These are phyloP conservation scores for Scheffersomyces segobiensis DNA, from an alignment of 1,139 yeast species.

Conservation along the genomic window DNA sequence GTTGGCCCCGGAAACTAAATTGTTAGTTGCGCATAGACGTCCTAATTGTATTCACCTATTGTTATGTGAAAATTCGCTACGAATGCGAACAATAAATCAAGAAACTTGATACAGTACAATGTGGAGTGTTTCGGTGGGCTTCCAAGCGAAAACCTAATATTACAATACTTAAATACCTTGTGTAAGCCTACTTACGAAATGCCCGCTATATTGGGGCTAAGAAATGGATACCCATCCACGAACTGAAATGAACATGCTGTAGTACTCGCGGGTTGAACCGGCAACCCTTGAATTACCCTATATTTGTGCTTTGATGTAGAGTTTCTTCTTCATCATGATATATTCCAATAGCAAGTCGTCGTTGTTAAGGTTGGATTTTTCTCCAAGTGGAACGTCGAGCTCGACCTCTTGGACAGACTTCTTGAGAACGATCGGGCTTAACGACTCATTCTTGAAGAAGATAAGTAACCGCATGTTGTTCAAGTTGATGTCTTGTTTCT, in stretches of 20 bases:
- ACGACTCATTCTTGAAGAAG: constrained; percentile 23
- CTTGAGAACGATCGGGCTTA: constrained; percentile 28
- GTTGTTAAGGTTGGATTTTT: constrained; percentile 6
- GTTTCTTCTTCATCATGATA: constrained; percentile 25
- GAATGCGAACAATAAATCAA: background rate
- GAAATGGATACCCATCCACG: background rate
- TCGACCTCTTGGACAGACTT: constrained; percentile 8
- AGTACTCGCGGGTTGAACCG: background rate
- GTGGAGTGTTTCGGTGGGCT: background rate
- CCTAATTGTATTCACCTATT: no score
- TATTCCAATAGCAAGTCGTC: constrained; percentile 28
- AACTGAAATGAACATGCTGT: background rate
- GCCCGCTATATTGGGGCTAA: background rate
- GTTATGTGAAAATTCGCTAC: background rate
- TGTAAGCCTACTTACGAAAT: background rate
- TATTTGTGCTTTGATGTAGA: constrained; percentile 23
- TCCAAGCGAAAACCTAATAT: background rate
- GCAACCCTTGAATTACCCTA: background rate
- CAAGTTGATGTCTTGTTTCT: constrained; percentile 14
- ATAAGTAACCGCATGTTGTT: constrained; percentile 21
- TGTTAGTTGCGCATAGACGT: background rate
- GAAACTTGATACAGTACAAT: background rate
- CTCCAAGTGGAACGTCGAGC: background rate
- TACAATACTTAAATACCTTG: background rate
- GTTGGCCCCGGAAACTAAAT: background rate